phyloP scores from a whole-genome alignment of 352 stramenopile genomes.

The Pythium sp. region DNA sequence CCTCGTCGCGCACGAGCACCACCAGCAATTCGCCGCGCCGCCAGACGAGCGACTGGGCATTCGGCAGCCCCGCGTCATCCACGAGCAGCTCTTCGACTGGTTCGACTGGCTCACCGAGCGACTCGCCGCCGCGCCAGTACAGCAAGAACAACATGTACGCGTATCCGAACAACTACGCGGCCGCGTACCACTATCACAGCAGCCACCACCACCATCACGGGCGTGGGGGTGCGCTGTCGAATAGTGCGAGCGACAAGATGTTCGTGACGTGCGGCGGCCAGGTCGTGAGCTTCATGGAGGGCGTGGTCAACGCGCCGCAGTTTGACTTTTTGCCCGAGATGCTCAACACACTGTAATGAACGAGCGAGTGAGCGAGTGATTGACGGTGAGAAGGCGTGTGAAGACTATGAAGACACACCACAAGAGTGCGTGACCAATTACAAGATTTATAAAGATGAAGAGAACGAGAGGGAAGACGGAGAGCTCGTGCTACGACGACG shows the following conservation, averaged over 20 bases:
- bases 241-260: slow-evolving; percentile 38
- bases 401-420: too few species aligned
- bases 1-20: neutral
- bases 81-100: slow-evolving; percentile 17
- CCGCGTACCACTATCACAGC: slow-evolving; percentile 13
- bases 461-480: neutral
- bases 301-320: slow-evolving; percentile 71
- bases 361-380: too few species aligned
- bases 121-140: slow-evolving; percentile 23
- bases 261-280: slow-evolving; percentile 81
- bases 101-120: slow-evolving; percentile 13
- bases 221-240: neutral
- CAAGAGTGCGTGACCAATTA: too few species aligned
- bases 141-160: slow-evolving; percentile 33
- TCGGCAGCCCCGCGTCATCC: slow-evolving; percentile 19
- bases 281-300: slow-evolving; percentile 81
- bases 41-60: slow-evolving; percentile 24
- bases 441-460: too few species aligned
- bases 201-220: slow-evolving; percentile 16
- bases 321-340: slow-evolving; percentile 46
- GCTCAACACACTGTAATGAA: slow-evolving; percentile 19
- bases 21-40: slow-evolving; percentile 40
- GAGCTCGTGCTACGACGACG: too few species aligned
- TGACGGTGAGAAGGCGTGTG: too few species aligned
- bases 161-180: slow-evolving; percentile 20